Percentiles rank a stretch among this genome's conserved stretches.
phyloP scores from a whole-genome alignment of 768 basidiomycete genomes.

The Mrakia blollopis region DNA sequence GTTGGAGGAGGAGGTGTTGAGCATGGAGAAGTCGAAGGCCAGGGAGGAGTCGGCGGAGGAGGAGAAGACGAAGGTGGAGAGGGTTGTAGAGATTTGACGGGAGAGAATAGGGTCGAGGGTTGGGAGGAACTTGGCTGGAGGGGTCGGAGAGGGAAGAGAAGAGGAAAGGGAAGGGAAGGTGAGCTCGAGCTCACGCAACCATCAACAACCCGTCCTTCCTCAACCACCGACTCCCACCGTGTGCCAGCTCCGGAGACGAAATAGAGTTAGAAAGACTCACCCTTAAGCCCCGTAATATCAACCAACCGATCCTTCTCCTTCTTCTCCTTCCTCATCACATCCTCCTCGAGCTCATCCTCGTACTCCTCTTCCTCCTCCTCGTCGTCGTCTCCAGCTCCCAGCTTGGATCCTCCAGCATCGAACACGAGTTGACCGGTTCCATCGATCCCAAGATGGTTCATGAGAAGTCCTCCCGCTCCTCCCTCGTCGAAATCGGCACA shows the following conservation, averaged over 20 bases:
- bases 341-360: constrained; percentile 48
- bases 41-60: constrained; percentile 47
- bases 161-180: background rate
- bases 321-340: constrained; percentile 56
- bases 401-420: constrained; percentile 80
- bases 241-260: too few species aligned
- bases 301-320: constrained; percentile 37
- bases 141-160: background rate
- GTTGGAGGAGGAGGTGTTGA: constrained; percentile 37
- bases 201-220: background rate
- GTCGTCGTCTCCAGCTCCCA: constrained; percentile 64
- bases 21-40: constrained; percentile 53
- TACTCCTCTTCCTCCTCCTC: constrained; percentile 57
- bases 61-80: constrained; percentile 76
- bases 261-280: background rate
- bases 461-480: constrained; percentile 87
- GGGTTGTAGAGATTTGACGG: constrained; percentile 67
- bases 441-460: constrained; percentile 91
- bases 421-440: constrained; percentile 86
- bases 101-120: constrained; percentile 51
- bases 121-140: constrained; percentile 65
- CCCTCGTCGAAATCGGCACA: constrained; percentile 98
- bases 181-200: background rate
- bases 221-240: too few species aligned
- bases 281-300: constrained; percentile 32